These are phyloP conservation scores for Russula dissimulans DNA, from an alignment of 768 basidiomycete species.

Conservation along the genomic window DNA sequence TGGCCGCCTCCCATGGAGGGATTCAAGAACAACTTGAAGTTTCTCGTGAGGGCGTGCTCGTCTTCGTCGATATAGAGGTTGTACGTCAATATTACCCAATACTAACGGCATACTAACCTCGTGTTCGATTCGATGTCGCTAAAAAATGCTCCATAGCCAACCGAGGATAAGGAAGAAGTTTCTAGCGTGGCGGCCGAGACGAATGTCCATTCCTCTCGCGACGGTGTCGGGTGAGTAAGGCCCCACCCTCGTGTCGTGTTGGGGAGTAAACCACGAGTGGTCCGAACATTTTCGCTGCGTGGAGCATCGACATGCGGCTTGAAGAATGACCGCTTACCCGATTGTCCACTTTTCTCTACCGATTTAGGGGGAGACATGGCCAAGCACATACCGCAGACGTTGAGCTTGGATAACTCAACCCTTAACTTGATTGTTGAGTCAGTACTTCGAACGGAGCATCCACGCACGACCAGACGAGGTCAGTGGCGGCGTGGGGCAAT, in stretches of 20 bases:
- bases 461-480: too few species aligned
- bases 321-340: conserved; percentile 39
- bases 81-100: conserved; percentile 36
- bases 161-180: conserved; percentile 9
- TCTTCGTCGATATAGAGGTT: conserved; percentile 31
- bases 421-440: too few species aligned
- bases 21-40: neutral
- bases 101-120: conserved; percentile 28
- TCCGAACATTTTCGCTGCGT: conserved; percentile 38
- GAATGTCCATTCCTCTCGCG: conserved; percentile 23
- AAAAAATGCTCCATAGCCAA: conserved; percentile 36
- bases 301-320: conserved; percentile 35
- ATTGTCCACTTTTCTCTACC: neutral
- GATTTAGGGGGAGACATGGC: neutral
- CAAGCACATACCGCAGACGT: conserved; percentile 23
- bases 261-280: conserved; percentile 46
- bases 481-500: too few species aligned
- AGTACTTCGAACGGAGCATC: too few species aligned
- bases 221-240: conserved; percentile 18
- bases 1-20: neutral
- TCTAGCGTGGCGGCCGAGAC: conserved; percentile 29
- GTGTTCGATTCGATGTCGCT: conserved; percentile 31
- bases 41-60: neutral
- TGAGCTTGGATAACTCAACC: conserved; percentile 37
- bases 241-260: conserved; percentile 37